Evolutionary conservation across 106 monocot genomes (phyloP), one percentile per base, ranked within the genome.

Genomic region (Allium sativum): DNA sequence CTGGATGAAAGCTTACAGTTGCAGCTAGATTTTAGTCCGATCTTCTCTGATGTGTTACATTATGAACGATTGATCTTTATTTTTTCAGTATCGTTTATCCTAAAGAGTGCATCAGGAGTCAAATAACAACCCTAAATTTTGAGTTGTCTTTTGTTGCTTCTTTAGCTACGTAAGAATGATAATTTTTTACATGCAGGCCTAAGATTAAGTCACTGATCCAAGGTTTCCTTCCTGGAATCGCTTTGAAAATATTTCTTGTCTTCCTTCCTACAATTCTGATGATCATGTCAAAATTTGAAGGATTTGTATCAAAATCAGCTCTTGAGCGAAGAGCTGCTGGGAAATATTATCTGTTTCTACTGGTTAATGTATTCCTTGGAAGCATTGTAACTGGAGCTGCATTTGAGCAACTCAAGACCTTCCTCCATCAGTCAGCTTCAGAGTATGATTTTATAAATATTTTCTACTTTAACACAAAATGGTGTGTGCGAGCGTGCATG

Each of bases 181-280:
- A 7, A 7, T 21, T 9, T 21, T 52, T 47, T 19, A 73, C 43
- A 45, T 72, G 57, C 84, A 90, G 85, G 44, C 3, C 14, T 3
- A 0, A 78, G 43, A 78, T 96, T 45, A 91, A 96, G 71, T 90
- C 95, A n/a, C 69, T 96, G 67, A 87, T 96, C 63, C 95, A 91
- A 77, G 95, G 95, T 21, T 76, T 96, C 75, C 95, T 96, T 71
- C 90, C 95, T 41, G 95, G 95, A 43, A 87, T 96, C 56, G 90
- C 75, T 68, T 71, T 96, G 31, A 96, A 96, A 66, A 82, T 96
- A 40, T 96, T 96, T 78, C 87, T 96, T 21, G 80, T 87, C 55
- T 70, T 96, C 18, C 79, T 96, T 14, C 95, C 95, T 53, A 91
- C 69, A 13, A 87, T 96, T 65, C 64, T 96, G 67, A 91, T 96